These are phyloP conservation scores for Zygosaccharomyces rouxii DNA, from an alignment of 805 yeast species.

Conservation along the genomic window DNA sequence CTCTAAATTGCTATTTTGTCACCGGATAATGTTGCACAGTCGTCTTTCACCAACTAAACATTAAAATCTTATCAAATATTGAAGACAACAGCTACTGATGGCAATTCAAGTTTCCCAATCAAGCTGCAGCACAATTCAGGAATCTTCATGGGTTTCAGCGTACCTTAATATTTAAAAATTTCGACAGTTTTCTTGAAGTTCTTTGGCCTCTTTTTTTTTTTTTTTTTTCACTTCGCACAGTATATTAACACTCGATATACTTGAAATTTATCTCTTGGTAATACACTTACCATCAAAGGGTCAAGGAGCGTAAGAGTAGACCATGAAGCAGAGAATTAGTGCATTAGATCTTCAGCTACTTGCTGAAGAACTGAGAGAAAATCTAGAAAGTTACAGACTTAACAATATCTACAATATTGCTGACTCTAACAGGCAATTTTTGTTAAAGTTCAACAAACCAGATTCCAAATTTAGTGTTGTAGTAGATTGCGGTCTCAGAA, in stretches of 20 bases:
- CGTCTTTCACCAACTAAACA: not conserved
- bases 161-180: not conserved
- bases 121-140: not conserved
- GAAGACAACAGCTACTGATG: too few species aligned
- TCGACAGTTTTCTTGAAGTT: not conserved
- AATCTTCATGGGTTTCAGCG: not conserved
- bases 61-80: not conserved
- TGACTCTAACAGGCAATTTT: slow-evolving; percentile 64
- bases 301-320: too few species aligned
- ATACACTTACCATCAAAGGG: not conserved
- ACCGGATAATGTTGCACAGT: not conserved
- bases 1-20: too few species aligned
- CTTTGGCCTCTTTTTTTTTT: not conserved
- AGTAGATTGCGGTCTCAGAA: slow-evolving; percentile 80
- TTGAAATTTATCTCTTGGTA: not conserved
- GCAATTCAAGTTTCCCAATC: too few species aligned
- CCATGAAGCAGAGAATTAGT: slow-evolving; percentile 73
- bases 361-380: slow-evolving; percentile 56
- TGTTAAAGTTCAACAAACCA: slow-evolving; percentile 76
- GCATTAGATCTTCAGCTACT: slow-evolving; percentile 76
- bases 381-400: slow-evolving; percentile 61
- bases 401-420: slow-evolving; percentile 82
- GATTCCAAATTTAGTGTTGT: slow-evolving; percentile 74
- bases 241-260: not conserved
- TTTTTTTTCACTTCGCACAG: not conserved